Evolutionary conservation across 805 yeast species (phyloP).

Genomic region (Jamesozyma lodderae): DNA sequence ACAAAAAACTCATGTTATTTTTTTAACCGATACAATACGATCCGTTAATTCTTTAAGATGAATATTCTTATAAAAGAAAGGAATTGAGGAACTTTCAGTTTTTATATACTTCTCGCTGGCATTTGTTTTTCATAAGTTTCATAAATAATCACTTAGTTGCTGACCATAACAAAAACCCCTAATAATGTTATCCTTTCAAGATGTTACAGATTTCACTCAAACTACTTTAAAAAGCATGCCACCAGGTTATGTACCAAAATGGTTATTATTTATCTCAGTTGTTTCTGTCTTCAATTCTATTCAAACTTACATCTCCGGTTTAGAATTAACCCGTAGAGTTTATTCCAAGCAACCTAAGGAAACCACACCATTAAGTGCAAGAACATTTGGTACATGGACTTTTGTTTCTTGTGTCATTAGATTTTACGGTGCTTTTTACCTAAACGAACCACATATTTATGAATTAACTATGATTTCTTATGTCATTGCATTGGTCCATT

Average conservation of each 20-base stretch:
- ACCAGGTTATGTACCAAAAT: conserved; percentile 62
- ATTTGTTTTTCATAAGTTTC: no score
- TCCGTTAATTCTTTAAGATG: no score
- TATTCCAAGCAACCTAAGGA: conserved; percentile 57
- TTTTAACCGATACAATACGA: no score
- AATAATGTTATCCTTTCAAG: conserved; percentile 27
- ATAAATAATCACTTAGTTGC: no score
- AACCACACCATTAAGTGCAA: conserved; percentile 67
- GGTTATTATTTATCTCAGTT: conserved; percentile 72
- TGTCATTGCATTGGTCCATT: conserved; percentile 75
- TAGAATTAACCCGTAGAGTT: conserved; percentile 67
- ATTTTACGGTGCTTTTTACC: conserved; percentile 75
- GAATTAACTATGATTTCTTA: conserved; percentile 74
- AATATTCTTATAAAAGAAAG: no score
- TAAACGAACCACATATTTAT: conserved; percentile 60
- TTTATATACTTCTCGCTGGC: no score
- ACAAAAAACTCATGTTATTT: no score
- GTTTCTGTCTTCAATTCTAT: conserved; percentile 88
- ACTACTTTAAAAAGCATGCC: conserved; percentile 18
- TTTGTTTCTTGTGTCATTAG: conserved; percentile 76
- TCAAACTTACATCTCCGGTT: conserved; percentile 74
- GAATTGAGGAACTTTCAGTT: no score
- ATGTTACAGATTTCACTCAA: conserved; percentile 28
- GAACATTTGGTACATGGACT: conserved; percentile 99
- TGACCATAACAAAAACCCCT: not conserved